Conservation (phyloP, 805 yeast species). For the Nakazawaea pomicola region DNA sequence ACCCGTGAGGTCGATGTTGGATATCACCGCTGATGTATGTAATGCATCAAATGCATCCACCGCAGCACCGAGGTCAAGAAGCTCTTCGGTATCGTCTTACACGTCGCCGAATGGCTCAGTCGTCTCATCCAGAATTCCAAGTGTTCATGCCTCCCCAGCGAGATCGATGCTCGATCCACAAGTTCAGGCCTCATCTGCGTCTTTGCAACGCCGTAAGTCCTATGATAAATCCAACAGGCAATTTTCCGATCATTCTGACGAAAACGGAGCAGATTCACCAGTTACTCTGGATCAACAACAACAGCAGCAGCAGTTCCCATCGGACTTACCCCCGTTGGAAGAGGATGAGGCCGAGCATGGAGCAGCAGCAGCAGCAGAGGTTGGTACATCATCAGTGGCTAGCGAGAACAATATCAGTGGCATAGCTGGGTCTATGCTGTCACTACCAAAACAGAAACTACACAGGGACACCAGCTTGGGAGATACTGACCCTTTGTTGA, state of each 20-base stretch:
- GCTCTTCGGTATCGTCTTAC: conserved; percentile 7
- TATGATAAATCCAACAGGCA: too few species aligned
- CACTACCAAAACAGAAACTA: conserved; percentile 1
- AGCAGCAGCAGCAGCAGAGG: background rate
- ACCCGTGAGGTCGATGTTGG: conserved; percentile 12
- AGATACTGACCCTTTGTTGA: conserved; percentile 3
- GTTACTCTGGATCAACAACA: background rate
- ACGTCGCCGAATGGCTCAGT: conserved; percentile 1
- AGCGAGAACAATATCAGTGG: background rate
- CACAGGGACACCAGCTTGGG: conserved; percentile 2
- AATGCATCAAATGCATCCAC: too few species aligned
- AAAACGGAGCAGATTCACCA: too few species aligned
- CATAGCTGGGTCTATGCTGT: background rate
- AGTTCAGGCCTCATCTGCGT: conserved; percentile 16
- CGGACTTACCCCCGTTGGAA: conserved; percentile 10
- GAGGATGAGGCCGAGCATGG: conserved; percentile 5
- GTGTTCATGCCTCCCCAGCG: conserved; percentile 4
- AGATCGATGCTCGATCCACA: conserved; percentile 19
- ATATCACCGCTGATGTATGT: too few species aligned
- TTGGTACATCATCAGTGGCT: background rate
- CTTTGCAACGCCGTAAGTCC: conserved; percentile 8
- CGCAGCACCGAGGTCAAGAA: too few species aligned
- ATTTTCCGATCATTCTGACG: too few species aligned
- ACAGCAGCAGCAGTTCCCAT: background rate
- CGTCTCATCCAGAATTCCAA: background rate